phyloP scores from a whole-genome alignment of 2,329 filamentous ascomycete species.

The Aspergillus pseudoterreus region DNA sequence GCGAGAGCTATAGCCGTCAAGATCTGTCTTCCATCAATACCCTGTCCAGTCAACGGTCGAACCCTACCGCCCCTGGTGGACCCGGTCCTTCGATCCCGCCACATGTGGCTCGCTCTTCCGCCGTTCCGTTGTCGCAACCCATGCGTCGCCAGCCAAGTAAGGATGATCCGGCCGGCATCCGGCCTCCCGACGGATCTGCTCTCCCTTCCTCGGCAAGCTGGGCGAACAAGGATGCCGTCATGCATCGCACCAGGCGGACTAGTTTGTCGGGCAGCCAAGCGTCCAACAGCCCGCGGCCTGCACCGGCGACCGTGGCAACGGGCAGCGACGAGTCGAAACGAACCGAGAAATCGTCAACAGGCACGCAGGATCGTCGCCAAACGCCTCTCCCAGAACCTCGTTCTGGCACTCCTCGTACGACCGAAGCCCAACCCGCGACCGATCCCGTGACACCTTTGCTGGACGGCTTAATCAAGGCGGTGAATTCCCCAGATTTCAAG shows the following conservation, averaged over 20 bases:
- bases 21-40: constrained; percentile 94
- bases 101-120: constrained; percentile 45
- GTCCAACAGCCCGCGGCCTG: constrained; percentile 71
- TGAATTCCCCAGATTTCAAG: constrained; percentile 49
- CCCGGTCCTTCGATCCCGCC: constrained; percentile 29
- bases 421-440: constrained; percentile 14
- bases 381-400: constrained; percentile 20
- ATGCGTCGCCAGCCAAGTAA: constrained; percentile 74
- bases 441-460: constrained; percentile 30
- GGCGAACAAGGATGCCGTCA: constrained; percentile 67
- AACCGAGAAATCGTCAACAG: constrained; percentile 26
- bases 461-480: constrained; percentile 43
- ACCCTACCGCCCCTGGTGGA: constrained; percentile 1
- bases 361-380: constrained; percentile 22
- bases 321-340: constrained; percentile 34
- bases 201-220: constrained; percentile 90
- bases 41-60: constrained; percentile 68
- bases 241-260: constrained; percentile 62
- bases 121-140: constrained; percentile 51
- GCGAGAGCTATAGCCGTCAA: constrained; percentile 92
- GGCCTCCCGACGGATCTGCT: constrained; percentile 74
- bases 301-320: constrained; percentile 42
- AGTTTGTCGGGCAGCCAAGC: constrained; percentile 80
- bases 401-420: constrained; percentile 19
- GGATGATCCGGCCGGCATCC: constrained; percentile 60